Evolutionary conservation across 2,329 filamentous ascomycete genomes (phyloP).

Genomic region (Kalaharituber pfeilii): DNA sequence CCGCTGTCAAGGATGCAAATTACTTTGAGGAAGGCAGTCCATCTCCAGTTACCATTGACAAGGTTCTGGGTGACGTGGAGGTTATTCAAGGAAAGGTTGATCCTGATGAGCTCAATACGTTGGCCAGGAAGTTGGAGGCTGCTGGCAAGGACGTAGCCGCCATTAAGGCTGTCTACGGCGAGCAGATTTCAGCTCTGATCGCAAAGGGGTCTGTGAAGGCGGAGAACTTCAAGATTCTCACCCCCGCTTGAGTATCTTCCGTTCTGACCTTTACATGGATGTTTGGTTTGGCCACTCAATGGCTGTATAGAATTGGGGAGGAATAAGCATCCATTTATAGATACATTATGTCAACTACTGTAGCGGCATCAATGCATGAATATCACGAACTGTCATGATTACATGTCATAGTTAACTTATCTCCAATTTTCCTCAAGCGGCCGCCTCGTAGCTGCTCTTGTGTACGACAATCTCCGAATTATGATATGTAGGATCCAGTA

Average conservation of each 20-base stretch:
- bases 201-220: conserved; percentile 73
- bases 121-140: conserved; percentile 64
- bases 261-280: too few relatives aligned
- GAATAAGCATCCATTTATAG: too few relatives aligned
- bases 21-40: conserved; percentile 67
- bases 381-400: too few relatives aligned
- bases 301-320: too few relatives aligned
- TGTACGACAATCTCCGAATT: too few relatives aligned
- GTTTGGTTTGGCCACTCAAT: too few relatives aligned
- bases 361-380: too few relatives aligned
- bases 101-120: conserved; percentile 67
- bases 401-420: too few relatives aligned
- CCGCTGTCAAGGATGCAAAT: conserved; percentile 90
- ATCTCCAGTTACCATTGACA: conserved; percentile 57
- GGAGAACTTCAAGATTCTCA: conserved; percentile 54
- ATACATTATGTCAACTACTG: too few relatives aligned
- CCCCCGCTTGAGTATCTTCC: background rate
- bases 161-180: conserved; percentile 69
- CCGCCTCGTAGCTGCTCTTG: too few relatives aligned
- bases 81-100: conserved; percentile 75
- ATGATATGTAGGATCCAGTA: too few relatives aligned
- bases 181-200: conserved; percentile 61
- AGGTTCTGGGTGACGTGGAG: conserved; percentile 71
- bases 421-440: too few relatives aligned
- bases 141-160: conserved; percentile 60